Evolutionary conservation across 2,329 filamentous ascomycete species (phyloP).

Genomic region (Colletotrichum musae): DNA sequence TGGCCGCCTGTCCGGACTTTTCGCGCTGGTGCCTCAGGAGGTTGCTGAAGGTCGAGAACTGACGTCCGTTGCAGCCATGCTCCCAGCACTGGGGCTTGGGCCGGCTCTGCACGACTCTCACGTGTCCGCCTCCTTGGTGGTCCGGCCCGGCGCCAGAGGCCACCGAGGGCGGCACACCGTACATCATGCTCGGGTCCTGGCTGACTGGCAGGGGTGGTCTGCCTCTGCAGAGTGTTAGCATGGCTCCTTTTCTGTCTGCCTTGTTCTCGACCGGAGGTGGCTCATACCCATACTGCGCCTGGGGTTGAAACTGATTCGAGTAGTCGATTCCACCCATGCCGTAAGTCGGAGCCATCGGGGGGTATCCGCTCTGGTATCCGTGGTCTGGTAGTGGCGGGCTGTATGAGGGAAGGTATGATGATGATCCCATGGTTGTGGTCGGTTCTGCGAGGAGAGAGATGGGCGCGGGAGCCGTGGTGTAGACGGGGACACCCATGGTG

Average conservation of each 20-base stretch:
- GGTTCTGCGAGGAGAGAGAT: conserved; percentile 68
- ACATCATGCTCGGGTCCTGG: conserved; percentile 60
- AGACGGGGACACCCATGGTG: conserved; percentile 62
- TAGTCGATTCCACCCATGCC: conserved; percentile 61
- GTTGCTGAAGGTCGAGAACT: conserved; percentile 98
- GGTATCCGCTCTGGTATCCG: conserved; percentile 48
- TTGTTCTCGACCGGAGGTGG: not conserved
- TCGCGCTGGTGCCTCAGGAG: conserved; percentile 92
- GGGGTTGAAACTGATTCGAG: conserved; percentile 50
- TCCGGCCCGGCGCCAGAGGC: conserved; percentile 51
- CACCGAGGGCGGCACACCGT: conserved; percentile 57
- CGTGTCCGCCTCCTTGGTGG: conserved; percentile 61
- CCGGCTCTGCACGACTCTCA: conserved; percentile 80
- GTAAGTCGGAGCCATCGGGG: conserved; percentile 56
- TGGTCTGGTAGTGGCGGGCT: conserved; percentile 63
- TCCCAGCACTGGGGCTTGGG: conserved; percentile 99
- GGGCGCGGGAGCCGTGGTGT: conserved; percentile 65
- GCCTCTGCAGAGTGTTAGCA: conserved; percentile 47
- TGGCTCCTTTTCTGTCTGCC: not conserved
- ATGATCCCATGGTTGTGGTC: conserved; percentile 57
- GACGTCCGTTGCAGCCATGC: conserved; percentile 94
- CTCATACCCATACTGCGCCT: conserved; percentile 58
- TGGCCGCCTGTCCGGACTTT: conserved; percentile 91
- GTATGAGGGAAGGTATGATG: conserved; percentile 65
- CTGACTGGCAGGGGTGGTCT: conserved; percentile 55